phyloP scores from a whole-genome alignment of 345 rosid genomes.

The Pugionium dolabratum region DNA sequence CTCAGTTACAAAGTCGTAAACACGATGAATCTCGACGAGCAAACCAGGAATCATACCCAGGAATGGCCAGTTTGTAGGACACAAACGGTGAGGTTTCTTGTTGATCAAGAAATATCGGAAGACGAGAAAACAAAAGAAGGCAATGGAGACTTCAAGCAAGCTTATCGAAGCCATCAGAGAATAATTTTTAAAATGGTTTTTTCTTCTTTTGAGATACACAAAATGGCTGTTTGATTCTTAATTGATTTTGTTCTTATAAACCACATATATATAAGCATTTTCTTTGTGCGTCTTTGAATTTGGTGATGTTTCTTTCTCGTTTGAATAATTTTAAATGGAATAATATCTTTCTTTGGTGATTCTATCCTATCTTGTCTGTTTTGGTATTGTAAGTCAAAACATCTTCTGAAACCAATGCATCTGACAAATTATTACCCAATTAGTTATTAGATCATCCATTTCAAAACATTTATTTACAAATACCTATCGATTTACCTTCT shows the following conservation, averaged over 20 bases:
- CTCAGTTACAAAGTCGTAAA: conserved; percentile 39
- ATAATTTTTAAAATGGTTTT: neutral
- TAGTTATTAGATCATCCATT: too few relatives aligned
- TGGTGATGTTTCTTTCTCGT: conserved; percentile 20
- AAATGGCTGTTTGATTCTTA: conserved; percentile 20
- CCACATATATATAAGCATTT: conserved; percentile 9
- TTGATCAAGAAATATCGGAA: conserved; percentile 18
- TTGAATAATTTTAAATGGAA: conserved; percentile 15
- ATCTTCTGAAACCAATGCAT: too few relatives aligned
- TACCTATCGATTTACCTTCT: too few relatives aligned
- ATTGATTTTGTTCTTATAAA: neutral
- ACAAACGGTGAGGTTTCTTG: conserved; percentile 30
- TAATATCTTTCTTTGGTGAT: conserved; percentile 8
- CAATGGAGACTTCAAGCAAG: conserved; percentile 33
- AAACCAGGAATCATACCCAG: conserved; percentile 41
- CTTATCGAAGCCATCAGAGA: conserved; percentile 39
- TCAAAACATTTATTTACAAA: too few relatives aligned
- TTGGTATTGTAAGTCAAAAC: too few relatives aligned
- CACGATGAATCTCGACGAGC: conserved; percentile 29
- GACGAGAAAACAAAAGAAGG: conserved; percentile 35
- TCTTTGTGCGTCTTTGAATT: neutral
- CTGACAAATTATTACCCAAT: too few relatives aligned
- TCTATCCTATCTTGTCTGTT: neutral
- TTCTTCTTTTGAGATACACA: conserved; percentile 14
- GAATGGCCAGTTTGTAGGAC: conserved; percentile 38